Percentiles rank a stretch among this genome's conserved stretches.
Conservation (phyloP, 306 rosid genomes). For the Inga laurina region DNA sequence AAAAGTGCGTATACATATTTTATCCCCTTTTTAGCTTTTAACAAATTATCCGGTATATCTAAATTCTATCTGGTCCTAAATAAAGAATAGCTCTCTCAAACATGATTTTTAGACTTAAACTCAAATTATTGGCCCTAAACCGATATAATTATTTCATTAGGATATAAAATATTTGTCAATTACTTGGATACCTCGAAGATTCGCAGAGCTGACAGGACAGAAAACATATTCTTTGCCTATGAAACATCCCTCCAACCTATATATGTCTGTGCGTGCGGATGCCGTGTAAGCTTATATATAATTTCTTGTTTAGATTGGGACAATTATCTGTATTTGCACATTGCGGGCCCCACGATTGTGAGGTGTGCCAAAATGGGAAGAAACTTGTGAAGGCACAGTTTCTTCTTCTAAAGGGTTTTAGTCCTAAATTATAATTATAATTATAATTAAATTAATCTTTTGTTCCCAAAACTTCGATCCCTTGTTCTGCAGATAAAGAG, state of each 20-base stretch:
- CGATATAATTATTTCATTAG: too few relatives aligned
- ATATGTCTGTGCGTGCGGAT: background rate
- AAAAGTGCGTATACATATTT: too few relatives aligned
- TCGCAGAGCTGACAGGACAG: background rate
- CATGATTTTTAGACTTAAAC: too few relatives aligned
- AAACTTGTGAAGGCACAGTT: background rate
- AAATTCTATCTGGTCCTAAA: too few relatives aligned
- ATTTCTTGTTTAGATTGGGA: background rate
- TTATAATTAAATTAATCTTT: background rate
- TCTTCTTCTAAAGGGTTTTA: background rate
- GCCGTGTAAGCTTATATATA: background rate
- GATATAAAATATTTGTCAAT: background rate
- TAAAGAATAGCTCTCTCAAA: too few relatives aligned
- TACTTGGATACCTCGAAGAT: background rate
- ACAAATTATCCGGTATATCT: too few relatives aligned
- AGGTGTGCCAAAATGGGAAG: background rate
- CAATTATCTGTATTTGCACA: background rate
- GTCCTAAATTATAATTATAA: background rate
- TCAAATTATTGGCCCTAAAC: too few relatives aligned
- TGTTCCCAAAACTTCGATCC: background rate
- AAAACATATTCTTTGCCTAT: background rate
- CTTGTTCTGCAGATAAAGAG: background rate
- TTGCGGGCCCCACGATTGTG: background rate
- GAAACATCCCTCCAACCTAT: background rate
- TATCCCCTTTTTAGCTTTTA: too few relatives aligned